Percentiles rank a stretch among this genome's conserved stretches.
These are phyloP conservation scores for Annulohypoxylon nitens DNA, from an alignment of 495 filamentous ascomycete genomes.

Conservation along the genomic window DNA sequence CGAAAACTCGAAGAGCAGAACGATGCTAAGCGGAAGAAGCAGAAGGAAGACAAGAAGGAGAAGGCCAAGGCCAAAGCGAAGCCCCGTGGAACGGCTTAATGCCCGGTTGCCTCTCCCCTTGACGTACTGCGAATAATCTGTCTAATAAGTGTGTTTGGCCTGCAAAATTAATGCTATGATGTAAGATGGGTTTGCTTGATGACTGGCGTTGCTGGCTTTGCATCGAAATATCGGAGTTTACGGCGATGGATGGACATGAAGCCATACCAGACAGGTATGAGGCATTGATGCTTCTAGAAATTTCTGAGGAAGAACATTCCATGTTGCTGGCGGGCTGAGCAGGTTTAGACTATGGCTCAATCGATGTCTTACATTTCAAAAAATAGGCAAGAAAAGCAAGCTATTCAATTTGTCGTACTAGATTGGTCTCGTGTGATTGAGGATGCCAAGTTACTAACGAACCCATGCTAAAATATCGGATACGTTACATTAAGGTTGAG, in stretches of 20 bases:
- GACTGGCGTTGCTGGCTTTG: slow-evolving; percentile 43
- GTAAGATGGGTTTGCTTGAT: slow-evolving; percentile 25
- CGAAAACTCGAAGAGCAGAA: slow-evolving; percentile 92
- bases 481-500: not conserved
- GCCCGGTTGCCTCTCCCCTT: not conserved
- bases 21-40: slow-evolving; percentile 91
- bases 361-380: not conserved
- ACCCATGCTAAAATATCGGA: no score
- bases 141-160: not conserved
- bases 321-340: slow-evolving; percentile 1
- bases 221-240: slow-evolving; percentile 43
- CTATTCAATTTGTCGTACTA: not conserved
- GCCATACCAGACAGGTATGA: slow-evolving; percentile 36
- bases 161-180: slow-evolving; percentile 1
- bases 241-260: slow-evolving; percentile 24
- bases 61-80: slow-evolving; percentile 89
- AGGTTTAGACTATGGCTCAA: slow-evolving; percentile 12
- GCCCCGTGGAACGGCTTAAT: slow-evolving; percentile 65
- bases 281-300: slow-evolving; percentile 16
- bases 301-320: slow-evolving; percentile 22
- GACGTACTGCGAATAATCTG: slow-evolving; percentile 1
- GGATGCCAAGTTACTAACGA: not conserved
- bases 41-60: slow-evolving; percentile 94
- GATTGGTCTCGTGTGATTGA: not conserved
- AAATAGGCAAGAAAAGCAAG: not conserved